A percentile compares a stretch with the other conserved stretches of the same genome.
Evolutionary conservation across 2,329 filamentous ascomycete genomes (phyloP).

Genomic region (Delphinella strobiligena): DNA sequence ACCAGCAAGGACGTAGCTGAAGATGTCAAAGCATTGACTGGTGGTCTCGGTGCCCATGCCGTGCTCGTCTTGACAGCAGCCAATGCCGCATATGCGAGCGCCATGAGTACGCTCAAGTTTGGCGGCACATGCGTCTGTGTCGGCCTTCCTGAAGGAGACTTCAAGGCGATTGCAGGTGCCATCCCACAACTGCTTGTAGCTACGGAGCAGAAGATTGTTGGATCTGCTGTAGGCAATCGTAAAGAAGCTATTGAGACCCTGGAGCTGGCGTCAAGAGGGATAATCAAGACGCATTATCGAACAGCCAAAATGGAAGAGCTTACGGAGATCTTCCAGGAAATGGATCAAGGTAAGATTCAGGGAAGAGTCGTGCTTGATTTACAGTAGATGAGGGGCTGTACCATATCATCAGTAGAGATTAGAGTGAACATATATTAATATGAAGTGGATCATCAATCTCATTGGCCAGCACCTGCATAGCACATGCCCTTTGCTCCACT

Average conservation of each 20-base stretch:
- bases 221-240: slow-evolving; percentile 33
- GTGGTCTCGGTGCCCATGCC: slow-evolving; percentile 47
- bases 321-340: slow-evolving; percentile 33
- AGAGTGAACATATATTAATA: too few relatives aligned
- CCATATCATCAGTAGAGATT: too few relatives aligned
- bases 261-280: slow-evolving; percentile 30
- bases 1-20: slow-evolving; percentile 37
- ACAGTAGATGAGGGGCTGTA: slow-evolving; percentile 5
- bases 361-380: slow-evolving; percentile 38
- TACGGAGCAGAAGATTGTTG: slow-evolving; percentile 32
- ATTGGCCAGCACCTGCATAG: too few relatives aligned
- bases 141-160: slow-evolving; percentile 35
- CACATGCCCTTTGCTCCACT: too few relatives aligned
- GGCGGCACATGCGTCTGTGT: slow-evolving; percentile 35
- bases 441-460: too few relatives aligned
- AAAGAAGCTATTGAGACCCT: slow-evolving; percentile 38
- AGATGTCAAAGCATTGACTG: slow-evolving; percentile 45
- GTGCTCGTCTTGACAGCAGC: slow-evolving; percentile 44
- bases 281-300: slow-evolving; percentile 37
- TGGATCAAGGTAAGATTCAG: slow-evolving; percentile 32
- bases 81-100: slow-evolving; percentile 33
- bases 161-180: slow-evolving; percentile 31
- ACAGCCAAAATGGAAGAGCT: slow-evolving; percentile 36
- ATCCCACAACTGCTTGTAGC: slow-evolving; percentile 28
- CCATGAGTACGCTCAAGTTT: slow-evolving; percentile 30